Base-by-base conservation (phyloP, 805 yeast species). In the Kuraishia borneana region DNA sequence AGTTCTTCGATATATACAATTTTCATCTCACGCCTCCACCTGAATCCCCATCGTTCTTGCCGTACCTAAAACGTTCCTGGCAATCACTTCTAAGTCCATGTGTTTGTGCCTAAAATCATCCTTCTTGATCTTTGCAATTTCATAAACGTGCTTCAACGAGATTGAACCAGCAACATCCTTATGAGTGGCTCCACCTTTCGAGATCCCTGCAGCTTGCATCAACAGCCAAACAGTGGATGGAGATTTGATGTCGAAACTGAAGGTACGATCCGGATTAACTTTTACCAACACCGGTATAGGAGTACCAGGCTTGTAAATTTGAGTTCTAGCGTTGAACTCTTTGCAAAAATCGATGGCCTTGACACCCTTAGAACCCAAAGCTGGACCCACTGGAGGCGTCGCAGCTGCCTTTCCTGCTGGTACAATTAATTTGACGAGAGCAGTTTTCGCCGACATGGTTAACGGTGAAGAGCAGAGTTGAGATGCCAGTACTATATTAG, bases 331-430 rank as follows among this genome's bases (percentile, higher is more conserved):
- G 55, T 92, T 92, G 67, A 92, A 92, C 54, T 92, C 97, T 58
- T 92, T 92, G 63, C 97, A 89, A 51, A 92, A 92, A 58, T 92
- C 98, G 50, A 92, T 92, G 42, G 97, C 97, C 55, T 92, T 92
- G 31, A 92, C 94, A 66, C 98, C 98, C 57, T 89, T 89, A 39
- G 97, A 89, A 45, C 98, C 98, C 33, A 92, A 66, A 0, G 97
- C 98, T 31, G 98, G 98, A 44, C 98, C 98, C 20, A 92, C 97
- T 5, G 98, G 98, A 20, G 98, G 98, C 2, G 96, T 80, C 28
- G 98, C 97, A 2, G 96, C 92, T 1, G 98, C 98, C 55, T 87
- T 83, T 3, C 97, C 97, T 4, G 98, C 97, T 6, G 89, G 95
- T 3, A 89, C 97, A 33, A 89, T 77, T 40, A 89, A 72, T 58